Evolutionary conservation across 148 eudicot genomes (phyloP), one percentile per base, ranked within the genome.

Genomic region (Vaccinium myrtillus): DNA sequence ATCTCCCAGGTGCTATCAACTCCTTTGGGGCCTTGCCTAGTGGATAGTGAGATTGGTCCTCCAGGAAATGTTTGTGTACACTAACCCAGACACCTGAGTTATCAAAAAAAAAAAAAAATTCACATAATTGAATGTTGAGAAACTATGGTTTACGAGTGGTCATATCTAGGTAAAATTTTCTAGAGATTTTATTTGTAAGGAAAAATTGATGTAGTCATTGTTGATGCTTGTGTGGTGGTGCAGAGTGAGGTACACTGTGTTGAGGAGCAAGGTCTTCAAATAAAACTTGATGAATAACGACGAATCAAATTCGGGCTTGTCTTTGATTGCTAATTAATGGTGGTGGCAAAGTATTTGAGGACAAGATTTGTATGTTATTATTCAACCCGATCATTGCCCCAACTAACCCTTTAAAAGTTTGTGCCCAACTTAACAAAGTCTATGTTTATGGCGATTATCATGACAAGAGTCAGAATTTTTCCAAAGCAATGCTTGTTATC

Each of bases 221-320:
- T 73, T 39, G 76, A 16, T 30, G 46, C 49, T 73, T 15, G 76
- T 15, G 76, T 73, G 76, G 48, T 36, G 19, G 76, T 36, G 49
- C 12, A 9, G 46, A 39, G 76, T 15, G 76, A 39, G 21, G 76
- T 36, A 73, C n/a, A n/a, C n/a, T n/a, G n/a, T 70, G 48, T 36
- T 73, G 39, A 32, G n/a, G 49, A 73, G 21, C 76, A 73, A 73
- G n/a, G 76, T 73, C 48, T 36, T 46, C 74, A 69, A 69, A 25
- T 23, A 69, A 30, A 23, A 69, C 13, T 69, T 13, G 36, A 73
- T 2, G 21, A 36, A 50, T 50, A 10, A 50, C 0, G 53, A 50
- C 5, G 59, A 80, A 63, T 27, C 30, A 58, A 58, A 58, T 43
- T 32, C 25, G 53, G 51, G 51, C 51, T 59, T 39, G 71, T 6